Base-by-base conservation (phyloP, 257 asterid species). In the Scutellaria minor region DNA sequence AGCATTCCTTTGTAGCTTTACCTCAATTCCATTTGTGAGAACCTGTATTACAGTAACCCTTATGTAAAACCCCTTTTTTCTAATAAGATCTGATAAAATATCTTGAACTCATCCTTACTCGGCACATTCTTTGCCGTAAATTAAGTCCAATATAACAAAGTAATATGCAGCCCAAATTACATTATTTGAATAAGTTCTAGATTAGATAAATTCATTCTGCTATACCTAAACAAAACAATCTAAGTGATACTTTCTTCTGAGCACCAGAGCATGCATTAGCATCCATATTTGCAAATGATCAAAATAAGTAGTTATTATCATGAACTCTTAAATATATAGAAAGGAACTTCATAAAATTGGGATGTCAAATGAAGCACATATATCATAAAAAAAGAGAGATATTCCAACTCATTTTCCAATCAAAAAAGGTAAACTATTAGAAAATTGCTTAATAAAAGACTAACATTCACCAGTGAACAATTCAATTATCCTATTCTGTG, bases 1-100 rank as follows among this genome's bases (percentile, higher is more conserved):
- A 2, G 98, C 98, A 76, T 94, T 94, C 72, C 98, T 77, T 74
- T 94, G 98, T 13, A 94, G 86, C 81, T 94, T 94, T 35, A 94
- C 97, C 81, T 94, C 98, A 40, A 94, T 88, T 64, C 98, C 98
- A 70, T 94, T 91, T 2, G 95, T 91, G 47, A 94, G 96, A 42
- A 91, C 97, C 98, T 91, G 82, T 24, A 64, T n/a, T 39, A 51
- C 48, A 41, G 56, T 37, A 27, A 66, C 39, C 15, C 66, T 60
- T 50, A 24, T 44, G 64, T 48, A 31, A 53, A 27, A 41, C 13
- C 9, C 64, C 20, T 2, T 13, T 35, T 14, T 15, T 31, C 37
- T 2, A 31, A 1, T 4, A 31, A 31, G 37, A 31, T 31, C 37
- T 31, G 37, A 31, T 31, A 31, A 31, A 31, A 31, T 0, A 2